These are phyloP conservation scores for Xylaria scruposa DNA, from an alignment of 495 filamentous ascomycete species.

Conservation along the genomic window DNA sequence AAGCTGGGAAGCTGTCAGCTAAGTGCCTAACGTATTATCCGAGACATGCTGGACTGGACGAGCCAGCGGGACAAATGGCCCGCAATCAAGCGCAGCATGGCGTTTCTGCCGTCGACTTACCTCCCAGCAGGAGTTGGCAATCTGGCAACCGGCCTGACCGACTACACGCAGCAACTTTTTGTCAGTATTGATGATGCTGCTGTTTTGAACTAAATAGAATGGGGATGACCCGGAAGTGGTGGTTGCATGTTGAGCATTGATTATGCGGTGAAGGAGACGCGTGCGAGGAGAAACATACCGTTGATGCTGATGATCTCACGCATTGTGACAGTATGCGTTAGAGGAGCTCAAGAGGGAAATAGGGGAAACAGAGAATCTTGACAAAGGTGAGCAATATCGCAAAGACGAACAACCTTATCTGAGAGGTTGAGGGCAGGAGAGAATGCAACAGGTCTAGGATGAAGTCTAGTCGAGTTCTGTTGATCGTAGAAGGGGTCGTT, in stretches of 20 bases:
- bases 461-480: slow-evolving; percentile 40
- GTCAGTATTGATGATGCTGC: slow-evolving; percentile 43
- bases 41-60: neutral
- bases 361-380: slow-evolving; percentile 24
- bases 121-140: slow-evolving; percentile 99
- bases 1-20: slow-evolving; percentile 65
- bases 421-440: slow-evolving; percentile 28
- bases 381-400: slow-evolving; percentile 31
- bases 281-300: slow-evolving; percentile 69
- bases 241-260: slow-evolving; percentile 28
- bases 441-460: slow-evolving; percentile 34
- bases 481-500: slow-evolving; percentile 41
- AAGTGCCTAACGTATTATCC: slow-evolving; percentile 25
- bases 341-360: slow-evolving; percentile 29
- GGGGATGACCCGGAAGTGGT: slow-evolving; percentile 30
- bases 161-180: slow-evolving; percentile 64
- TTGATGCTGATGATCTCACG: slow-evolving; percentile 99
- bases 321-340: slow-evolving; percentile 67
- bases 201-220: slow-evolving; percentile 5
- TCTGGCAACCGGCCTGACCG: slow-evolving; percentile 99
- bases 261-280: slow-evolving; percentile 50
- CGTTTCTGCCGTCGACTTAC: slow-evolving; percentile 60
- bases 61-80: neutral
- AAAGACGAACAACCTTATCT: slow-evolving; percentile 28
- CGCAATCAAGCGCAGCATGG: neutral